Base-by-base conservation (phyloP, 2,329 filamentous ascomycete species). In the Neonectria faginata region DNA sequence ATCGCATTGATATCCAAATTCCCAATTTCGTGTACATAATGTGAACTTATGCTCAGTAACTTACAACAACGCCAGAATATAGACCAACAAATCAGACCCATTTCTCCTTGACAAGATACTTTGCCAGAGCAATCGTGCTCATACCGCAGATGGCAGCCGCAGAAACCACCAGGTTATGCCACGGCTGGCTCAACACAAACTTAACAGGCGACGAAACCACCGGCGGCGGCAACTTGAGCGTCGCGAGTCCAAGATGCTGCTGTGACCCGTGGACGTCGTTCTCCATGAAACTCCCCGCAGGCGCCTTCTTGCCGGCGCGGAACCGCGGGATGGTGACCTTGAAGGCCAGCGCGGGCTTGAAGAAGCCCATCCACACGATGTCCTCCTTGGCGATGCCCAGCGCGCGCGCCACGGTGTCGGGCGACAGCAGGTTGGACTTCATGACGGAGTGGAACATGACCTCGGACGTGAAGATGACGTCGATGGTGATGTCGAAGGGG, bases 401-500 rank as follows among this genome's bases (percentile, higher is more conserved):
- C 57, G 65, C 50, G 0, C 57, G 56, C 2, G 72, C 61, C 1
- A 73, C 56, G 3, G 60, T 72, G 1, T 33, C 27, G 1, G 52
- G 1, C 0, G 69, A 64, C 6, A 74, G 69, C 0, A 74, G 16
- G 0, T 25, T 31, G 0, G 70, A 69, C 1, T 53, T 7, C 16
- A 67, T 70, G 4, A 73, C 11, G 0, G 48, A 22, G 1, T 72
- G 27, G 60, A 81, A 86, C 0, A 72, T 69, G 0, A 69, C 70
- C 11, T 68, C 58, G 0, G 76, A 72, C 0, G 72, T 72, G 68
- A 87, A 87, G 57, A 87, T 82, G 39, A 84, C 77, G 60, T 87
- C 85, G 27, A 86, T 78, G 0, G 84, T 86, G 29, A 86, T 76
- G 65, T 86, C 83, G 62, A 79, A 87, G 1, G 72, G 72, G 0